These are phyloP conservation scores for Mortierella sp. DNA, from an alignment of 371 early-diverging fungal species.

Conservation along the genomic window DNA sequence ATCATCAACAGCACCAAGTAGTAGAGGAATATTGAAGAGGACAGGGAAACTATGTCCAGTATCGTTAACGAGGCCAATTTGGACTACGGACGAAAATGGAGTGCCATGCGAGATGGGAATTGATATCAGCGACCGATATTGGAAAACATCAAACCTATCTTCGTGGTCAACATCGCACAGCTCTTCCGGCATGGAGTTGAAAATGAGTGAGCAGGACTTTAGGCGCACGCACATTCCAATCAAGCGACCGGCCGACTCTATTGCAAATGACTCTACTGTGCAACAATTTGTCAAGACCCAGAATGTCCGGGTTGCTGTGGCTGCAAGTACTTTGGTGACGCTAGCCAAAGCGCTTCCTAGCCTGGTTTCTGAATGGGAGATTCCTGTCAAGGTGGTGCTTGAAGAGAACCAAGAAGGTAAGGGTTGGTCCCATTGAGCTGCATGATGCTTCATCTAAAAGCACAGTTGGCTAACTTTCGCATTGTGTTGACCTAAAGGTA, in stretches of 20 bases:
- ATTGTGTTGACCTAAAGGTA: constrained; percentile 10
- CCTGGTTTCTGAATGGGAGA: constrained; percentile 42
- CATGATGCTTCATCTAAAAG: not conserved
- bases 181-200: not conserved
- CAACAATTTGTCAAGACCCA: constrained; percentile 29
- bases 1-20: not conserved
- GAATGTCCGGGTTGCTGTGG: constrained; percentile 36
- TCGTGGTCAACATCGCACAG: not conserved
- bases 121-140: constrained; percentile 29
- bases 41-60: constrained; percentile 42
- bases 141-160: constrained; percentile 3
- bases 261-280: constrained; percentile 29
- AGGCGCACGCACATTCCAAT: constrained; percentile 16
- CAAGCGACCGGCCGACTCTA: constrained; percentile 17
- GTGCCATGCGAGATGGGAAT: constrained; percentile 35
- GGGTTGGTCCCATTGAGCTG: not conserved
- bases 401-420: constrained; percentile 40
- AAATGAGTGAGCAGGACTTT: constrained; percentile 10
- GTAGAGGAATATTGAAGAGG: constrained; percentile 27
- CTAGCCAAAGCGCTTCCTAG: constrained; percentile 35
- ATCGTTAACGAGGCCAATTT: constrained; percentile 38
- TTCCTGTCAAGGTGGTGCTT: constrained; percentile 41
- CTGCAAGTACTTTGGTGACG: constrained; percentile 36
- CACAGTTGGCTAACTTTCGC: not conserved
- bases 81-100: constrained; percentile 46